Percentiles rank a stretch among this genome's conserved stretches.
Conservation (phyloP, 2,329 filamentous ascomycete genomes). For the Chaetothyriales sp. region DNA sequence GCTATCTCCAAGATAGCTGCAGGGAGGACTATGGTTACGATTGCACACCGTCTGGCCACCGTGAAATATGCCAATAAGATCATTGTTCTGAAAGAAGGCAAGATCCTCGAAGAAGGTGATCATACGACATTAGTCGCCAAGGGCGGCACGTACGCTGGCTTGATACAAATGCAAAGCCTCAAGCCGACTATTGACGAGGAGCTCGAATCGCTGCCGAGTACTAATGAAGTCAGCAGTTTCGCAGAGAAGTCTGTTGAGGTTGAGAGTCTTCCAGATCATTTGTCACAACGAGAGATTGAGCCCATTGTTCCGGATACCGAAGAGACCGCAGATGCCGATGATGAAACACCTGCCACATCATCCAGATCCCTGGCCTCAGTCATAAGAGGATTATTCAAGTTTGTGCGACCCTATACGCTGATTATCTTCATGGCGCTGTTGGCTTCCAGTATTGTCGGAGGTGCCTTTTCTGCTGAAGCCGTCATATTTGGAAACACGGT, state of each 20-base stretch:
- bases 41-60: constrained; percentile 22
- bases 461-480: constrained; percentile 43
- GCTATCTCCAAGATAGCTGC: constrained; percentile 21
- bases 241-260: background rate
- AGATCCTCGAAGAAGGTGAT: constrained; percentile 24
- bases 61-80: constrained; percentile 27
- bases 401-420: constrained; percentile 32
- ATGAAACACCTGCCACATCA: background rate
- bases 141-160: constrained; percentile 34
- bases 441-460: constrained; percentile 41
- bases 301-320: background rate
- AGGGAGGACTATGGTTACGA: constrained; percentile 19
- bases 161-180: constrained; percentile 35
- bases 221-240: background rate
- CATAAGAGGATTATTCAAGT: constrained; percentile 23
- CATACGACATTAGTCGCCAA: constrained; percentile 22
- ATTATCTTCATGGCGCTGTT: constrained; percentile 39
- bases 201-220: background rate
- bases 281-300: background rate
- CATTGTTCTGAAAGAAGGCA: constrained; percentile 24
- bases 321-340: background rate
- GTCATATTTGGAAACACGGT: constrained; percentile 50
- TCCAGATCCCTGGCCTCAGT: constrained; percentile 8
- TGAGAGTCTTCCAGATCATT: too few relatives aligned
- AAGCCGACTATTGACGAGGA: background rate